Evolutionary conservation across 306 rosid species (phyloP).

Genomic region (Chamaecrista fasciculata): DNA sequence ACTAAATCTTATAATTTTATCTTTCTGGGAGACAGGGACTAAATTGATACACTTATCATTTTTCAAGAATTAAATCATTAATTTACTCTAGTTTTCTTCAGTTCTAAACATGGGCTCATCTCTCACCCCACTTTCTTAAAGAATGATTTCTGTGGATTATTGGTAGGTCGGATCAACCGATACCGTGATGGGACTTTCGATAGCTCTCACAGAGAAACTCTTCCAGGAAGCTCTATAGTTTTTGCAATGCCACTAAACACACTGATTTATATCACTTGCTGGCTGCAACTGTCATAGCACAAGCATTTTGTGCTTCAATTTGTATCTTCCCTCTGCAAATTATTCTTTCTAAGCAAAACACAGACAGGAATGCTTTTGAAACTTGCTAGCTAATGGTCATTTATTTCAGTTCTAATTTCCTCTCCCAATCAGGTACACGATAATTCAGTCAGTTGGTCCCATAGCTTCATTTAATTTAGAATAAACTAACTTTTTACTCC

Average conservation of each 20-base stretch:
- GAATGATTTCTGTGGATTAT: conserved; percentile 15
- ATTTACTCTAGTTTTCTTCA: too few species aligned
- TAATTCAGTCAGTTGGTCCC: not conserved
- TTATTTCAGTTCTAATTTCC: not conserved
- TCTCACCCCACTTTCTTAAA: conserved; percentile 15
- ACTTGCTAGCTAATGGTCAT: not conserved
- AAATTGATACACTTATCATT: too few species aligned
- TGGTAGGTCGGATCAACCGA: conserved; percentile 75
- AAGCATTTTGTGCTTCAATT: conserved; percentile 6
- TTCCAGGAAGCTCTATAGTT: conserved; percentile 61
- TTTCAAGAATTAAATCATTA: too few species aligned
- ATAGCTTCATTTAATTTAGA: too few species aligned
- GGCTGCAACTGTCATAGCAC: not conserved
- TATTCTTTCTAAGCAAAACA: conserved; percentile 22
- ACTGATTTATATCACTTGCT: conserved; percentile 2
- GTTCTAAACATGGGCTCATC: not conserved
- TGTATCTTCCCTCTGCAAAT: conserved; percentile 1
- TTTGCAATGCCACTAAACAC: not conserved
- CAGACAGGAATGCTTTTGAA: conserved; percentile 12
- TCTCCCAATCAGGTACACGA: not conserved
- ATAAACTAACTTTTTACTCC: too few species aligned
- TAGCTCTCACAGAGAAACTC: conserved; percentile 70
- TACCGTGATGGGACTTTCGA: conserved; percentile 95
- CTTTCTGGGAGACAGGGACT: too few species aligned
- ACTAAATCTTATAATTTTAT: too few species aligned